phyloP scores from a whole-genome alignment of 257 asterid species.

The Paulownia fortunei region DNA sequence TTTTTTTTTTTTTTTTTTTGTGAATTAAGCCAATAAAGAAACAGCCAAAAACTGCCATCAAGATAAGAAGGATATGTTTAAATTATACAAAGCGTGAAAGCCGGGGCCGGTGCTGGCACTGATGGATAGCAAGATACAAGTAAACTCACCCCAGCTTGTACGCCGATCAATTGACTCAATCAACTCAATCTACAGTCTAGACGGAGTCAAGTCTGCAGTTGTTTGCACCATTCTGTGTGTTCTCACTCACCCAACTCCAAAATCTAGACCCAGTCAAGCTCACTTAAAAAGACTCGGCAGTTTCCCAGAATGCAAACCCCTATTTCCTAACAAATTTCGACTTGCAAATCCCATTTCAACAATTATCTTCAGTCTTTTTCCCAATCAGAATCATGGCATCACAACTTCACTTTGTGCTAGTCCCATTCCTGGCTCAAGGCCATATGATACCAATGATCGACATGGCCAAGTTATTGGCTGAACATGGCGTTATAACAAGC shows the following conservation, averaged over 20 bases:
- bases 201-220: constrained; percentile 25
- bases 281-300: constrained; percentile 20
- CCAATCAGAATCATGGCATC: neutral
- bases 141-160: neutral
- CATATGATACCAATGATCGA: constrained; percentile 84
- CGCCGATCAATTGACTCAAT: constrained; percentile 36
- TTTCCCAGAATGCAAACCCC: neutral
- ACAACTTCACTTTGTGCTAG: constrained; percentile 56
- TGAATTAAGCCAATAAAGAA: too few relatives aligned
- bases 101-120: constrained; percentile 2
- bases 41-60: neutral
- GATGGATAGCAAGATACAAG: neutral
- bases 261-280: constrained; percentile 34
- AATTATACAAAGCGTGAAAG: neutral
- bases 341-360: neutral
- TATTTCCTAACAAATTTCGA: too few relatives aligned
- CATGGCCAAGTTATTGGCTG: constrained; percentile 65
- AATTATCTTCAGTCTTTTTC: neutral
- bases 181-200: constrained; percentile 34
- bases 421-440: constrained; percentile 80
- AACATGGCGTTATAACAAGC: constrained; percentile 58
- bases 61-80: neutral
- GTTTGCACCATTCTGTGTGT: neutral
- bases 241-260: neutral
- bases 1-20: too few relatives aligned